Conservation (phyloP, 257 asterid species). For the Ilex asprella region DNA sequence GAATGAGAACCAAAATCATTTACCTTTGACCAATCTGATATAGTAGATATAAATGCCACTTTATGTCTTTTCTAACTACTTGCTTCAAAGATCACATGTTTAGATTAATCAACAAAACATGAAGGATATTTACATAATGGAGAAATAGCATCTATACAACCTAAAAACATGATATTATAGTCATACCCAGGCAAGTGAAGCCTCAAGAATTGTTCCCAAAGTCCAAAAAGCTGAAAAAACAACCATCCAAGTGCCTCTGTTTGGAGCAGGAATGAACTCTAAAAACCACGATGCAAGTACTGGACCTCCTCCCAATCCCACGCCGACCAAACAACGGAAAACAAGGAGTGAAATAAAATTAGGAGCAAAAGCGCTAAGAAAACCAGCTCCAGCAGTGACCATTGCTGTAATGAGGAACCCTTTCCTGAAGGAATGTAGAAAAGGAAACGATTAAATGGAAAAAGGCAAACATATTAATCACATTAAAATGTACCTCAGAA, state of each 20-base stretch:
- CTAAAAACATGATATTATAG: not conserved
- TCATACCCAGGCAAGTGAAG: constrained; percentile 55
- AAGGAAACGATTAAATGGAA: constrained; percentile 3
- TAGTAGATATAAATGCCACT: too few relatives aligned
- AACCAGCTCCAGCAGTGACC: constrained; percentile 47
- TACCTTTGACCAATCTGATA: too few relatives aligned
- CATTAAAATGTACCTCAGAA: too few relatives aligned
- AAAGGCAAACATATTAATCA: not conserved
- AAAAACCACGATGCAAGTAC: constrained; percentile 74
- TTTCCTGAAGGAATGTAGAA: constrained; percentile 37
- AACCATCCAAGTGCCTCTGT: constrained; percentile 76
- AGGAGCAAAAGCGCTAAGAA: constrained; percentile 63
- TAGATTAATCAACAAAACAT: too few relatives aligned
- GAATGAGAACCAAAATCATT: too few relatives aligned
- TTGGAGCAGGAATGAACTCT: constrained; percentile 73
- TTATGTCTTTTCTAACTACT: too few relatives aligned
- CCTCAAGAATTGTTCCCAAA: constrained; percentile 62
- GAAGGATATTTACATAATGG: not conserved
- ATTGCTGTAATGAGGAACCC: constrained; percentile 48
- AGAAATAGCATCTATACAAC: not conserved
- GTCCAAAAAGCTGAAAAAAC: constrained; percentile 71
- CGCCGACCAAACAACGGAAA: constrained; percentile 56
- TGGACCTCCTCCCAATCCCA: constrained; percentile 74
- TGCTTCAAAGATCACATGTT: too few relatives aligned
- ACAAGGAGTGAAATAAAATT: constrained; percentile 32